Evolutionary conservation across 2,329 filamentous ascomycete genomes (phyloP).

Genomic region (Fusarium falciforme): DNA sequence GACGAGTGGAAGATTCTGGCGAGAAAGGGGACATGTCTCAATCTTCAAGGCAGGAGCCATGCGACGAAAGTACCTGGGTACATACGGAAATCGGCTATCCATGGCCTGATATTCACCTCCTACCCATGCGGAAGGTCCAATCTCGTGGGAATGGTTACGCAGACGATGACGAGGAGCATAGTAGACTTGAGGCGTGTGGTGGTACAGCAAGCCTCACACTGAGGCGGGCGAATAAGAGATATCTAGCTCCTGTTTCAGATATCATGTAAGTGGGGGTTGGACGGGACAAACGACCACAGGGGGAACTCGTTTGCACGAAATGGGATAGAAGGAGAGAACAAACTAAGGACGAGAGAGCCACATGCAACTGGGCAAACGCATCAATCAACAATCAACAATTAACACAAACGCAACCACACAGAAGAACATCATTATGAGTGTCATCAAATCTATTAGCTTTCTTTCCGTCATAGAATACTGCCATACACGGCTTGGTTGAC

Average conservation of each 20-base stretch:
- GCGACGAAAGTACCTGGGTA: background rate
- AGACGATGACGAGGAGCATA: background rate
- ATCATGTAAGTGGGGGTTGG: background rate
- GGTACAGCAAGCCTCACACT: background rate
- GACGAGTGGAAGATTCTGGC: background rate
- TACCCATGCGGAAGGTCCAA: background rate
- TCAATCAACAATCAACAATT: background rate
- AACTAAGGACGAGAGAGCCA: background rate
- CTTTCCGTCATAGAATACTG: slow-evolving; percentile 46
- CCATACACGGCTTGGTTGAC: slow-evolving; percentile 43
- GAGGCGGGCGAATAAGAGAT: background rate
- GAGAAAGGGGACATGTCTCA: background rate
- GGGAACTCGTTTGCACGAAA: background rate
- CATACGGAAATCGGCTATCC: background rate
- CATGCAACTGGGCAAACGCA: background rate
- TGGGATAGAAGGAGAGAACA: background rate
- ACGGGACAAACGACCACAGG: background rate
- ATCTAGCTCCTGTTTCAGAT: background rate
- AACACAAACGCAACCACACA: background rate
- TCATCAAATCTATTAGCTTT: slow-evolving; percentile 48
- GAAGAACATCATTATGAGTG: slow-evolving; percentile 22
- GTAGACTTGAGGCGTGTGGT: background rate
- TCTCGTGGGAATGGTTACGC: background rate
- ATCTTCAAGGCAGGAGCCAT: background rate
- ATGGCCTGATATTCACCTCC: background rate